Conservation (phyloP, 495 filamentous ascomycete species). For the Penicillium atrosanguineum region DNA sequence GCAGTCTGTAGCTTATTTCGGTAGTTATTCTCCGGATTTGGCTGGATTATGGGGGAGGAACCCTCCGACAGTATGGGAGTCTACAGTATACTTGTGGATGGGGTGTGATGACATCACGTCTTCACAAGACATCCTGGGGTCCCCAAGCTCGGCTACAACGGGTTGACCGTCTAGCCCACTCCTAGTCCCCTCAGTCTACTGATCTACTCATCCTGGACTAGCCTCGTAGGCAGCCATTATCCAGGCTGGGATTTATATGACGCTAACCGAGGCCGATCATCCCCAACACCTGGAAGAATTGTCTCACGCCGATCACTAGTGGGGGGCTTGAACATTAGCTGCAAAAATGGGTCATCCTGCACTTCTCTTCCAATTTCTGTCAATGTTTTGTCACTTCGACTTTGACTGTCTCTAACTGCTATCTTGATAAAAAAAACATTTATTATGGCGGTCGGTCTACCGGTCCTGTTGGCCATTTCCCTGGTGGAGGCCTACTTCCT, state of each 20-base stretch:
- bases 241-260: not conserved
- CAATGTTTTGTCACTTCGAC: not conserved
- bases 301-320: not conserved
- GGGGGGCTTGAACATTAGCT: not conserved
- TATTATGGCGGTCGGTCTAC: conserved; percentile 10
- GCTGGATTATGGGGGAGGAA: too few relatives aligned
- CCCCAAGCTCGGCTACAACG: too few relatives aligned
- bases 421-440: not conserved
- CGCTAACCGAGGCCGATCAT: not conserved
- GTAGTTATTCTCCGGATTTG: not conserved
- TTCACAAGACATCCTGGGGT: not conserved
- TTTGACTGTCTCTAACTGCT: not conserved
- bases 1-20: not conserved
- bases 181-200: too few relatives aligned
- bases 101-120: not conserved
- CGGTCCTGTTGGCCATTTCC: conserved; percentile 19
- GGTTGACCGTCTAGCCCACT: too few relatives aligned
- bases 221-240: too few relatives aligned
- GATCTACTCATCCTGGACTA: too few relatives aligned
- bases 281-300: not conserved
- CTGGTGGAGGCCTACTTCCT: conserved; percentile 31
- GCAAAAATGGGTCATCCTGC: not conserved
- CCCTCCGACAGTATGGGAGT: too few relatives aligned
- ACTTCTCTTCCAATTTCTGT: not conserved
- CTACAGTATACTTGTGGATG: not conserved